Evolutionary conservation across 371 early-diverging fungal species (phyloP).

Genomic region (Lichtheimia ramosa): DNA sequence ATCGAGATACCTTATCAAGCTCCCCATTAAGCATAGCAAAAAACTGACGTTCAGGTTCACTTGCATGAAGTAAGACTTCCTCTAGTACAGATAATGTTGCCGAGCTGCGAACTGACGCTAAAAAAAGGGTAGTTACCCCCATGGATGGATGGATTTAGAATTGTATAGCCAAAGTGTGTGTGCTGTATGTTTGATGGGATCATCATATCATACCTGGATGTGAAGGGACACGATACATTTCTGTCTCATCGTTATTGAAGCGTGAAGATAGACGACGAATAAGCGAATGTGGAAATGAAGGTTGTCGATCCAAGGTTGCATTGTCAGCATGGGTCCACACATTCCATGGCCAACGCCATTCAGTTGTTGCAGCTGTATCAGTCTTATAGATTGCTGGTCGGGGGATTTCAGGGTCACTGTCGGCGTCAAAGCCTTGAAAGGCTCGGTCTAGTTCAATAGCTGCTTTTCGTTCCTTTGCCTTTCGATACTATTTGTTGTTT

Average conservation of each 20-base stretch:
- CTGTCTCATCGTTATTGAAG: slow-evolving; percentile 21
- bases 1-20: slow-evolving; percentile 58
- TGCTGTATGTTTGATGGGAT: not conserved
- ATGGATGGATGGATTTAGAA: slow-evolving; percentile 7
- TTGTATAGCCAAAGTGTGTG: not conserved
- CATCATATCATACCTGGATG: slow-evolving; percentile 20
- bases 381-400: slow-evolving; percentile 3
- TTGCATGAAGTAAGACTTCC: slow-evolving; percentile 41
- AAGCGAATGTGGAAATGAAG: slow-evolving; percentile 19
- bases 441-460: slow-evolving; percentile 24
- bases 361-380: slow-evolving; percentile 8
- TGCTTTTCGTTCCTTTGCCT: slow-evolving; percentile 21
- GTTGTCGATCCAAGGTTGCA: slow-evolving; percentile 8
- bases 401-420: slow-evolving; percentile 13
- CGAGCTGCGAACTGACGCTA: slow-evolving; percentile 22
- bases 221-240: slow-evolving; percentile 16
- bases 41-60: slow-evolving; percentile 60
- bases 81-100: slow-evolving; percentile 37
- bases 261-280: slow-evolving; percentile 23
- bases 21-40: slow-evolving; percentile 61
- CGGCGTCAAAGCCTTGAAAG: slow-evolving; percentile 17
- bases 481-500: slow-evolving; percentile 18
- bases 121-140: not conserved
- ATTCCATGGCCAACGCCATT: slow-evolving; percentile 19
- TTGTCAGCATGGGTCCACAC: slow-evolving; percentile 7